A percentile compares a stretch with the other conserved stretches of the same genome.
Evolutionary conservation across 257 asterid genomes (phyloP).

Genomic region (Mitragyna speciosa): DNA sequence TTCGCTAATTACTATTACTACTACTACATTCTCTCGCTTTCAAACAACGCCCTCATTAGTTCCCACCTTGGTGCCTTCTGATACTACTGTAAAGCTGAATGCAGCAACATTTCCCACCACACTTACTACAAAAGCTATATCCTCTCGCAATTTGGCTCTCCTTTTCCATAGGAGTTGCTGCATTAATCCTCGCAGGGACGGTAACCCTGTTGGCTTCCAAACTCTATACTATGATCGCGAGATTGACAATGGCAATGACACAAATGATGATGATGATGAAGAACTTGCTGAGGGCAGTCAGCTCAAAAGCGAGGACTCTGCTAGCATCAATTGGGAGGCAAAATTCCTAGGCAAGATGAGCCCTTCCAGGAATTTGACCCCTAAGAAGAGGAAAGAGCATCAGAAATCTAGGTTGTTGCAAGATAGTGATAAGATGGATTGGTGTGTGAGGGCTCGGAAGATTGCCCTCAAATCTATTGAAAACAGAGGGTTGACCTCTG

Average conservation of each 20-base stretch:
- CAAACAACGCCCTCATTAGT: conserved; percentile 37
- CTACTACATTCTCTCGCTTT: conserved; percentile 33
- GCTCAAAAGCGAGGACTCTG: conserved; percentile 21
- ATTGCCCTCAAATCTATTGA: conserved; percentile 85
- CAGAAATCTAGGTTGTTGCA: conserved; percentile 50
- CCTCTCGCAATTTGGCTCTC: conserved; percentile 27
- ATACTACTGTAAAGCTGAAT: conserved; percentile 21
- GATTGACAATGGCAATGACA: conserved; percentile 24
- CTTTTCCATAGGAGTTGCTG: conserved; percentile 39
- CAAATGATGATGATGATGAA: conserved; percentile 10
- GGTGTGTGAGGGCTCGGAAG: conserved; percentile 96
- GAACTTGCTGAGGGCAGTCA: not conserved
- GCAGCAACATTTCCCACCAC: conserved; percentile 18
- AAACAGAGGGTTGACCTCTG: conserved; percentile 68
- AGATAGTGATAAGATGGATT: conserved; percentile 60
- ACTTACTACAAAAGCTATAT: conserved; percentile 26
- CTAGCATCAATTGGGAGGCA: conserved; percentile 60
- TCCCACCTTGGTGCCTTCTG: conserved; percentile 20
- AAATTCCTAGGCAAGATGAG: conserved; percentile 63
- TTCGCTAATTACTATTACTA: conserved; percentile 33
- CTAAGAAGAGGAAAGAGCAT: conserved; percentile 46
- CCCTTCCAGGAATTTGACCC: conserved; percentile 29
- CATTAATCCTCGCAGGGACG: conserved; percentile 29
- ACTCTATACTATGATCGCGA: conserved; percentile 19
- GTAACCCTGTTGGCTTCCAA: conserved; percentile 24